Evolutionary conservation across 805 yeast species (phyloP).

Genomic region (Starmera dryadoides): DNA sequence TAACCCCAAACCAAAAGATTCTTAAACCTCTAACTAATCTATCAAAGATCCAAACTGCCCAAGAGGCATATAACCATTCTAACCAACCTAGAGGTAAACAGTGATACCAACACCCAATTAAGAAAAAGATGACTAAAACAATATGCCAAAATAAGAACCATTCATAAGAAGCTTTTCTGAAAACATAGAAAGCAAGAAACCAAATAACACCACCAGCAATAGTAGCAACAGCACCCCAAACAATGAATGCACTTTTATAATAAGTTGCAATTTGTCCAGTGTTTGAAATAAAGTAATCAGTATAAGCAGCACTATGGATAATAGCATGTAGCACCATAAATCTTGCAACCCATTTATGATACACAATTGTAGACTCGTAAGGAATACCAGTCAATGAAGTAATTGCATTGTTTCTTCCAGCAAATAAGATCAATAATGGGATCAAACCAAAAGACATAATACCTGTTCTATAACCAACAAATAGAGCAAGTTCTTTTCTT

Average conservation of each 20-base stretch:
- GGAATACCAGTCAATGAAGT: constrained; percentile 56
- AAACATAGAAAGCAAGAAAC: constrained; percentile 36
- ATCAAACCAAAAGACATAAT: constrained; percentile 25
- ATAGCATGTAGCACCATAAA: constrained; percentile 22
- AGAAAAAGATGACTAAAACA: constrained; percentile 42
- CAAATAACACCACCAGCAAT: constrained; percentile 32
- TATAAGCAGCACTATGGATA: constrained; percentile 15
- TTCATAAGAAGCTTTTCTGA: constrained; percentile 55
- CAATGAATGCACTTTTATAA: constrained; percentile 1
- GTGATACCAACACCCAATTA: constrained; percentile 54
- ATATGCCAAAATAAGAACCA: constrained; percentile 53
- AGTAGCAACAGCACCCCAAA: constrained; percentile 34
- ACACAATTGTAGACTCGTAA: constrained; percentile 50
- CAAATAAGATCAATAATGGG: constrained; percentile 54
- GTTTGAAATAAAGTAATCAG: constrained; percentile 3
- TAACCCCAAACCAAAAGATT: constrained; percentile 18
- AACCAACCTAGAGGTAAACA: constrained; percentile 44
- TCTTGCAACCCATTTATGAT: constrained; percentile 61
- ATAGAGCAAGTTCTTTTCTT: background rate
- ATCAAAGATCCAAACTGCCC: constrained; percentile 25
- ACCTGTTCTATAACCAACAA: constrained; percentile 17
- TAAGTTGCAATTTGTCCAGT: constrained; percentile 2
- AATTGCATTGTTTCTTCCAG: constrained; percentile 66
- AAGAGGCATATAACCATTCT: constrained; percentile 39
- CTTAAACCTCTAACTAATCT: constrained; percentile 38